phyloP scores from a whole-genome alignment of 2,329 filamentous ascomycete species.

The Neofusicoccum laricinum region DNA sequence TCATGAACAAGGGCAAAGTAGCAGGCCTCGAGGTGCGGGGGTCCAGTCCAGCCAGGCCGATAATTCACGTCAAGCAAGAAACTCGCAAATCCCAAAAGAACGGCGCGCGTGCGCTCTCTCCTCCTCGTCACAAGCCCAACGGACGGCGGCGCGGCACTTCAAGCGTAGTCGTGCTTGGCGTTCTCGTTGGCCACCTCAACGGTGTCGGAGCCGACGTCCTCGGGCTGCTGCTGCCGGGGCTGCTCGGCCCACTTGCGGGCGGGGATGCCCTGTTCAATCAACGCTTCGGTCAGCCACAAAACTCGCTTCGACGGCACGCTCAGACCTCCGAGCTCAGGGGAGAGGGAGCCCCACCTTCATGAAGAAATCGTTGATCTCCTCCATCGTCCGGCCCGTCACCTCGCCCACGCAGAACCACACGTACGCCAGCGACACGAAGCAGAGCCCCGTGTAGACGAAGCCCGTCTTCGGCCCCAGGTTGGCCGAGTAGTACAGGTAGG shows the following conservation, averaged over 20 bases:
- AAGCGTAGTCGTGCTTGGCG: not conserved
- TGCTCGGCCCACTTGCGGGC: constrained; percentile 2
- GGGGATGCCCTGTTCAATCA: not conserved
- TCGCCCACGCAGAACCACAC: constrained; percentile 14
- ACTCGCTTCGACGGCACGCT: too few species aligned
- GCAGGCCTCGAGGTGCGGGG: not conserved
- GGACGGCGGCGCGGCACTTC: not conserved
- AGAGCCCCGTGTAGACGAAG: constrained; percentile 14
- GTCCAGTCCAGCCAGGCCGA: not conserved
- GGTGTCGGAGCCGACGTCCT: not conserved
- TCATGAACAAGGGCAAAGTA: not conserved
- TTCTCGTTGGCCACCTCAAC: not conserved
- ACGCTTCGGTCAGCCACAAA: not conserved
- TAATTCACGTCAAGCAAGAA: not conserved
- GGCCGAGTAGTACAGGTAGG: constrained; percentile 13
- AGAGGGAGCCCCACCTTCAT: not conserved
- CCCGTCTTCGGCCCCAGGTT: constrained; percentile 11
- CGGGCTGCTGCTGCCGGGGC: not conserved
- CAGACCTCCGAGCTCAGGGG: not conserved
- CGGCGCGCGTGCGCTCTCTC: not conserved
- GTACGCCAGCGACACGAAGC: constrained; percentile 9
- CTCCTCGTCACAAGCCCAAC: not conserved
- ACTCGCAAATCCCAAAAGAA: not conserved
- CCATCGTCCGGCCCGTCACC: constrained; percentile 7
- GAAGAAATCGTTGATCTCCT: constrained; percentile 23